Evolutionary conservation across 495 filamentous ascomycete species (phyloP).

Genomic region (Copromyces sp.): DNA sequence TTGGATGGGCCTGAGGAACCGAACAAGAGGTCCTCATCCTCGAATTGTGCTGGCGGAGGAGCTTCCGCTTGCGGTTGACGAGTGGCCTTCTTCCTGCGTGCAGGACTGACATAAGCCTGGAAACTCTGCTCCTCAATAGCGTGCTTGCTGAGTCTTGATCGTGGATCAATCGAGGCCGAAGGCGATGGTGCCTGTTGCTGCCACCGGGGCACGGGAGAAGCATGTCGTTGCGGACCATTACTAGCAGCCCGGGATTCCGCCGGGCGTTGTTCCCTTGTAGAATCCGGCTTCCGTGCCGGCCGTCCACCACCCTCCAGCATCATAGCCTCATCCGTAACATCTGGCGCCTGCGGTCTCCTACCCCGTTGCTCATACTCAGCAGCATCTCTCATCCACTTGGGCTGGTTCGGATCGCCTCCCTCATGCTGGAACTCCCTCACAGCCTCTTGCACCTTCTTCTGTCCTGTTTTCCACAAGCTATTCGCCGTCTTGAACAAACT

Average conservation of each 20-base stretch:
- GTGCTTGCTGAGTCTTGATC: conserved; percentile 54
- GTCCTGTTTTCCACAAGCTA: conserved; percentile 84
- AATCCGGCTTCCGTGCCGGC: conserved; percentile 28
- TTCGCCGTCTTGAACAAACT: conserved; percentile 90
- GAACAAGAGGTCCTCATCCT: conserved; percentile 47
- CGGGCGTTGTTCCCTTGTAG: conserved; percentile 12
- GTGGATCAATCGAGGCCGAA: conserved; percentile 35
- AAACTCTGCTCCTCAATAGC: conserved; percentile 70
- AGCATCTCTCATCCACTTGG: conserved; percentile 83
- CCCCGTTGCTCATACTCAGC: conserved; percentile 31
- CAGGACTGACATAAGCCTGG: conserved; percentile 84
- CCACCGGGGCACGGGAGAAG: conserved; percentile 35
- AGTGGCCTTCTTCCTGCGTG: conserved; percentile 60
- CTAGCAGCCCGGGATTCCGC: conserved; percentile 12
- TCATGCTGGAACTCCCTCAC: conserved; percentile 78
- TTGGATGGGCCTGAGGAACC: conserved; percentile 24
- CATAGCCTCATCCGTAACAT: conserved; percentile 78
- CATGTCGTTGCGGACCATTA: conserved; percentile 27
- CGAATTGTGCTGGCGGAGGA: conserved; percentile 34
- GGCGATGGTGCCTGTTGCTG: conserved; percentile 32
- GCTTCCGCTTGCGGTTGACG: conserved; percentile 31
- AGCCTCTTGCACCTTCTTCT: conserved; percentile 90
- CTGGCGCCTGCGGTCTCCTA: conserved; percentile 10
- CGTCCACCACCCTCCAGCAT: conserved; percentile 66
- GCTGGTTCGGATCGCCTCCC: conserved; percentile 63